A percentile compares a stretch with the other conserved stretches of the same genome.
phyloP scores from a whole-genome alignment of 2,329 filamentous ascomycete genomes.

The Xylariaceae sp. region DNA sequence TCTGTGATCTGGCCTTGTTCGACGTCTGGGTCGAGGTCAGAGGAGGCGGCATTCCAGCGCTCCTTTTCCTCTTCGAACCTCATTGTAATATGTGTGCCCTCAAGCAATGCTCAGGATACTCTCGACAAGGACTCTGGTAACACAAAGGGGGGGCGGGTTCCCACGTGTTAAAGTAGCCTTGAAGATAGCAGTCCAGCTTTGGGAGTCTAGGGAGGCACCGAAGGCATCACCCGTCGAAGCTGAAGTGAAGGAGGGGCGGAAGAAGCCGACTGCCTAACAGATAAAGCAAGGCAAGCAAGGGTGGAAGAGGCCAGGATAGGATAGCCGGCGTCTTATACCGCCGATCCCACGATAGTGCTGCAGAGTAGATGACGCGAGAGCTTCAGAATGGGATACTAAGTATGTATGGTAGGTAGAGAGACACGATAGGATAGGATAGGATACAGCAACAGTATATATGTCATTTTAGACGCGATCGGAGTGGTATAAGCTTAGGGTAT shows the following conservation, averaged over 20 bases:
- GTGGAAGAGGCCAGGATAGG: conserved; percentile 7
- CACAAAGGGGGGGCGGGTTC: neutral
- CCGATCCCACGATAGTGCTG: too few relatives aligned
- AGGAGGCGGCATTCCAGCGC: conserved; percentile 16
- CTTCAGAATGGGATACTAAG: too few relatives aligned
- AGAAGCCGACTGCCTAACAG: conserved; percentile 7
- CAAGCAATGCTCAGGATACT: too few relatives aligned
- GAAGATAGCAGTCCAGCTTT: neutral
- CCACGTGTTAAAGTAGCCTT: conserved; percentile 1
- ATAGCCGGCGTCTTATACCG: conserved; percentile 4
- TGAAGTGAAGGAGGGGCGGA: conserved; percentile 4
- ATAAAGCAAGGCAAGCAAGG: neutral
- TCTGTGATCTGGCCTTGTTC: conserved; percentile 20
- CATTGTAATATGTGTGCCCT: too few relatives aligned
- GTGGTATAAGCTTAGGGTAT: too few relatives aligned
- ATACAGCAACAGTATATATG: neutral
- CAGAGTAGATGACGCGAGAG: too few relatives aligned
- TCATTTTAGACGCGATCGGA: neutral
- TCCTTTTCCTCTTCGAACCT: conserved; percentile 14
- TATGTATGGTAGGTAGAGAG: too few relatives aligned
- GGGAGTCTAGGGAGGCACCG: conserved; percentile 6
- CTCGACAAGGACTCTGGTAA: too few relatives aligned
- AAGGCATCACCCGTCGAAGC: conserved; percentile 1
- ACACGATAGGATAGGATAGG: neutral
- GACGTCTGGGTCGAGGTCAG: conserved; percentile 12